Conservation (phyloP, 1,139 yeast species). For the Hyphopichia buzzinii region DNA sequence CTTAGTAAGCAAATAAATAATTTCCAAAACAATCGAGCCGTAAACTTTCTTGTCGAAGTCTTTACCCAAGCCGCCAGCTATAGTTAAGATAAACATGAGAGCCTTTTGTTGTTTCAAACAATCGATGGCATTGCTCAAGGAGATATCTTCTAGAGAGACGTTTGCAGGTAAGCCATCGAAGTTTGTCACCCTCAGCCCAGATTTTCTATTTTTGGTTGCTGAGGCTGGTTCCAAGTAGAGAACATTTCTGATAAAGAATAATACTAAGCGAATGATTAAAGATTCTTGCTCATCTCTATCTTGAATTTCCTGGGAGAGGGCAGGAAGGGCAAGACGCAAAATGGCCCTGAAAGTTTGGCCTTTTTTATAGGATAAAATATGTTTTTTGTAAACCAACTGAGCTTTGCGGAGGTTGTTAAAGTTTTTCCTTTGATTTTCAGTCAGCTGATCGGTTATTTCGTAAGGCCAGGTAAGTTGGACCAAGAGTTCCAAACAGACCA, state of each 20-base stretch:
- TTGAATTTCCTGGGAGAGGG: slow-evolving; percentile 50
- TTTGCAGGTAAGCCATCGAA: slow-evolving; percentile 52
- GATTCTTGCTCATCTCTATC: slow-evolving; percentile 73
- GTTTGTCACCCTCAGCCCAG: slow-evolving; percentile 11
- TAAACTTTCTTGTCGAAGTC: slow-evolving; percentile 64
- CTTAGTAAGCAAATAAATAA: slow-evolving; percentile 60
- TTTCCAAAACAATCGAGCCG: slow-evolving; percentile 66
- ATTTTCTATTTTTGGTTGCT: slow-evolving; percentile 31
- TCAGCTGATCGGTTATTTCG: slow-evolving; percentile 42
- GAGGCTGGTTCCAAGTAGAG: slow-evolving; percentile 72
- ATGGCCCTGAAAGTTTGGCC: slow-evolving; percentile 71
- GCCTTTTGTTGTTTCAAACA: slow-evolving; percentile 70
- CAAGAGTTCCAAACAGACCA: slow-evolving; percentile 72
- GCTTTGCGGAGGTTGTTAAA: slow-evolving; percentile 62
- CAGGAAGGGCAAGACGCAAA: slow-evolving; percentile 66
- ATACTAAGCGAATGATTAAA: slow-evolving; percentile 67
- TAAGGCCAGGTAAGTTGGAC: slow-evolving; percentile 90
- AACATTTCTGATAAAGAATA: slow-evolving; percentile 74
- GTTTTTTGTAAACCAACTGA: slow-evolving; percentile 71
- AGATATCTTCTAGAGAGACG: slow-evolving; percentile 63
- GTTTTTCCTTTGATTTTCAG: slow-evolving; percentile 55
- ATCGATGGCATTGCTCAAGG: slow-evolving; percentile 54
- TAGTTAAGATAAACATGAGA: slow-evolving; percentile 63
- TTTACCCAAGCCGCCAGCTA: slow-evolving; percentile 61
- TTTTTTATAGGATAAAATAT: slow-evolving; percentile 53